Evolutionary conservation across 2,329 filamentous ascomycete genomes (phyloP), one percentile per base, ranked within the genome.

Genomic region (Orbilia javanica): DNA sequence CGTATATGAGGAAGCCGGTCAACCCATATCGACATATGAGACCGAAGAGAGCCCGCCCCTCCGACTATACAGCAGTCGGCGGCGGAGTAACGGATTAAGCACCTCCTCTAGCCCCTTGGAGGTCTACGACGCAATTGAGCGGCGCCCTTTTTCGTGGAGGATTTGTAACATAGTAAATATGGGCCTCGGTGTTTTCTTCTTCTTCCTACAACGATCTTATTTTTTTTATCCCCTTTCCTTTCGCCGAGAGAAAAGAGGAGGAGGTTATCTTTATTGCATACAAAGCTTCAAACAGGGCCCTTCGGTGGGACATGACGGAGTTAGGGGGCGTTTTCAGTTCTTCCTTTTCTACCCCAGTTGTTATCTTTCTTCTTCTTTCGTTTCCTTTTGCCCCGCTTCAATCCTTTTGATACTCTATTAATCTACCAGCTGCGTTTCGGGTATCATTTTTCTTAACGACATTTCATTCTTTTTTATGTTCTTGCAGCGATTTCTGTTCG

Each of bases 1-100:
- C 96, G 5, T 99, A 99, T 85, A 96, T 98, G 84, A 89, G 96
- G 73, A 95, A 97, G 84, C 96, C 96, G 0, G 93, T 98, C 79
- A 99, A 99, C 83, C 95, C 94, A 1, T 93, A 97, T 83, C 90
- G 96, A 63, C 93, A 96, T 83, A 93, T 94, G 82, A 89, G 92
- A 82, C 91, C 93, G 82, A 89, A 91, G 80, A 88, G 93, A 81
- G 90, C 93, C 68, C 89, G 96, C 69, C 94, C 94, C 10, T 96
- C 93, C 83, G 96, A 99, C 85, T 98, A 80, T 70, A 82, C 81
- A 36, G 81, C 81, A 22, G 66, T 82, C 31, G 81, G 81, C 29
- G 80, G 74, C 20, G 74, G 74, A 20, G 74, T 78, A 44, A 71
- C 74, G 15, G 74, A 78, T 48, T 78, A 68, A 69, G 13, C 18